phyloP scores from a whole-genome alignment of 2,329 filamentous ascomycete species.

The Penicillium janthinellum region DNA sequence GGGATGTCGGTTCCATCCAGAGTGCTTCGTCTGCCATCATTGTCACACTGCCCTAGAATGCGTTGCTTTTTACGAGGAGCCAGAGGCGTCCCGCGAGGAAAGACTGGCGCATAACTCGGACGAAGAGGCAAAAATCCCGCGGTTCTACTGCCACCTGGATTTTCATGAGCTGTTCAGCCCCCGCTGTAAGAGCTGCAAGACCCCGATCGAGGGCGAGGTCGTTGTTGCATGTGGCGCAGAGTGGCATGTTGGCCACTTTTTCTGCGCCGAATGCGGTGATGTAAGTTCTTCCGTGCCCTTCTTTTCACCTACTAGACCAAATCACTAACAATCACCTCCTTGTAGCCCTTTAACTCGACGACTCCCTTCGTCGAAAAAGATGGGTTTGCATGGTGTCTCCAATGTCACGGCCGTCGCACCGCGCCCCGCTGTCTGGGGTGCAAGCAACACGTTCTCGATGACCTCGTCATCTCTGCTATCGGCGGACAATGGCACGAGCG shows the following conservation, averaged over 20 bases:
- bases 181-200: slow-evolving; percentile 92
- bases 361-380: slow-evolving; percentile 96
- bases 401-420: slow-evolving; percentile 88
- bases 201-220: slow-evolving; percentile 93
- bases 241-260: slow-evolving; percentile 98
- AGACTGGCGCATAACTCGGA: slow-evolving; percentile 67
- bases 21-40: slow-evolving; percentile 87
- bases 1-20: slow-evolving; percentile 83
- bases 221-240: slow-evolving; percentile 91
- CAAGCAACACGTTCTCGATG: slow-evolving; percentile 79
- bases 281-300: slow-evolving; percentile 32
- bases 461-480: slow-evolving; percentile 85
- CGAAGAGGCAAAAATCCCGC: slow-evolving; percentile 65
- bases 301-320: slow-evolving; percentile 16
- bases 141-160: slow-evolving; percentile 98
- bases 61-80: slow-evolving; percentile 94
- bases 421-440: slow-evolving; percentile 88
- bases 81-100: slow-evolving; percentile 68
- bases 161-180: slow-evolving; percentile 95
- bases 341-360: slow-evolving; percentile 58
- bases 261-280: slow-evolving; percentile 97
- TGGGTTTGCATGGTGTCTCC: slow-evolving; percentile 94
- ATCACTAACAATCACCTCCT: neutral
- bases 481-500: slow-evolving; percentile 91
- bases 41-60: slow-evolving; percentile 89